Base-by-base conservation (phyloP, 2,329 filamentous ascomycete species). In the Rutstroemia sp. region DNA sequence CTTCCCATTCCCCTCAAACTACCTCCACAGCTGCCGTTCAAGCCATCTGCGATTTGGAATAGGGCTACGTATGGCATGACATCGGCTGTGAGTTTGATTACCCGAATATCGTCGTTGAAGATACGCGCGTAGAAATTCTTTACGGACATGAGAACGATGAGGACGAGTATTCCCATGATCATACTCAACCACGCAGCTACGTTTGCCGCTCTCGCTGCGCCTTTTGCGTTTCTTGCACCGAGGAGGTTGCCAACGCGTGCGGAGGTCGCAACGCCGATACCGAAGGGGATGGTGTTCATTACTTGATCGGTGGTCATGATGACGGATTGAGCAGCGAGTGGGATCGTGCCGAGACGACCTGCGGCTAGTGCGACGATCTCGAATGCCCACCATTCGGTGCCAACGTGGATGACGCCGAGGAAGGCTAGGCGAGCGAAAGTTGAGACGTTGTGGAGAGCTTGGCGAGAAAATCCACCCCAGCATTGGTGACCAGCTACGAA, bases 341-440 rank as follows among this genome's bases (percentile, higher is more conserved):
- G 80, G 36, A 91, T 80, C 0, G 88, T 92, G 3, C 91, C 91
- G 0, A 95, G 79, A 38, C 85, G 80, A 1, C 90, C 90, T 5
- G 90, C 89, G 2, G 87, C 88, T 0, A 95, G 79, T 1, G 89
- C 89, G 1, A 95, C 89, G 62, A 95, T 92, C 71, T 95, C 90
- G 64, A 95, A 95, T 0, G 90, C 91, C 90, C 90, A 95, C 90
- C 89, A 95, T 71, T 95, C 91, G 0, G 89, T 94, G 3, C 89
- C 91, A 5, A 95, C 88, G 61, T 95, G 90, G 3, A 95, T 73
- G 44, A 95, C 77, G 0, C 90, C 91, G 0, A 95, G 75, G 14
- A 87, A 71, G 0, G 90, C 88, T 3, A 95, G 81, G 9, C 83
- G 82, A 1, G 87, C 78, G 68, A 95, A 95, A 0, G 83, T 83